Base-by-base conservation (phyloP, 768 basidiomycete genomes). In the Rhodotorula graminis region DNA sequence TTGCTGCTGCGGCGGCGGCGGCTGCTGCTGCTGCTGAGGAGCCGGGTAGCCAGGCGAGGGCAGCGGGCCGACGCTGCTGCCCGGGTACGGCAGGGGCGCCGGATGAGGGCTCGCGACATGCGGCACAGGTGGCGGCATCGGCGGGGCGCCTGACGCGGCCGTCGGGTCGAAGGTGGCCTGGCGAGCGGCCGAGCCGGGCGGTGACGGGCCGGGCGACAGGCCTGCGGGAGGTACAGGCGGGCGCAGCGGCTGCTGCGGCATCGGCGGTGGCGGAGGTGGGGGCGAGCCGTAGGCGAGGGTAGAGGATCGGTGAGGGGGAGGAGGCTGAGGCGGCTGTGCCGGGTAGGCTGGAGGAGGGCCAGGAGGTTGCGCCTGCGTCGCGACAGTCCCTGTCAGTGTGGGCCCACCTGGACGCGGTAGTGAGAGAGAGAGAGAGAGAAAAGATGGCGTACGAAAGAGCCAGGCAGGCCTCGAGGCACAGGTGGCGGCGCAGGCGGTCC, bases 321-420 rank as follows among this genome's bases (percentile, higher is more conserved):
- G 55, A 2, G 8, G 53, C 25, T 16, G 33, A 23, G 47, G 52
- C 1, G 52, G 40, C 11, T 58, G 62, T 0, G 64, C 44, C 1
- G 49, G 66, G 25, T 71, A 58, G 69, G 77, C 76, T 52, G 79
- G 65, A 52, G 77, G 69, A 70, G 77, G 77, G 61, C 71, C 75
- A 55, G 80, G 77, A 60, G 80, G 78, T 56, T 76, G 79, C 71
- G 80, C 78, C 65, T 80, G 80, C 64, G 72, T 47, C 71, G 77
- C 50, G 40, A n/a, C n/a, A n/a, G n/a, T n/a, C n/a, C n/a, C n/a
- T n/a, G n/a, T n/a, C n/a, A n/a, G n/a, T n/a, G n/a, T n/a, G n/a
- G n/a, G n/a, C n/a, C n/a, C n/a, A n/a, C n/a, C 75, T 11, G 16
- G 27, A 0, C 62, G 70, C 67, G 71, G 70, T 67, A 74, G 75